A percentile compares a stretch with the other conserved stretches of the same genome.
These are phyloP conservation scores for Calycina herbarum DNA, from an alignment of 2,329 filamentous ascomycete genomes.

Conservation along the genomic window DNA sequence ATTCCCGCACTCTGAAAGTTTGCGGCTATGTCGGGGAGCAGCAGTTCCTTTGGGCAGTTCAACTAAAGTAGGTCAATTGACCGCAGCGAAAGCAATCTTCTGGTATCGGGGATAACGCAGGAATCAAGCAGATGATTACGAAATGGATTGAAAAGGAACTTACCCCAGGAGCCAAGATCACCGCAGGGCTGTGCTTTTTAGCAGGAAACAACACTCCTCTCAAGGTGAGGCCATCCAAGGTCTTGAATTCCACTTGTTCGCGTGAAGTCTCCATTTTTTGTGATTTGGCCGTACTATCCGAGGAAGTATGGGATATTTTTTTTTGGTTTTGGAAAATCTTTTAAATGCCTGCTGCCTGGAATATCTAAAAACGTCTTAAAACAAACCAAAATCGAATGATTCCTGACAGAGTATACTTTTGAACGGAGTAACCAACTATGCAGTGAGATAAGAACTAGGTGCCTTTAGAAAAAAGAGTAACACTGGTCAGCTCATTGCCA, in stretches of 20 bases:
- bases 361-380: too few relatives aligned
- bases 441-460: too few relatives aligned
- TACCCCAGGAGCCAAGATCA: slow-evolving; percentile 27
- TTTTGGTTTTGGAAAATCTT: too few relatives aligned
- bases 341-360: too few relatives aligned
- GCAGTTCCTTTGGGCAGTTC: slow-evolving; percentile 20
- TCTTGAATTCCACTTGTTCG: slow-evolving; percentile 42
- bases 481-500: too few relatives aligned
- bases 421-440: too few relatives aligned
- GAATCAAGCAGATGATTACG: not conserved
- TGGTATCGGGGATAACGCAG: too few relatives aligned
- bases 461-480: too few relatives aligned
- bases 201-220: slow-evolving; percentile 41
- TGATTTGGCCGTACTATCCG: too few relatives aligned
- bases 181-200: slow-evolving; percentile 17
- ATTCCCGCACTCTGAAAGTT: slow-evolving; percentile 33
- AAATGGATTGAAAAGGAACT: not conserved
- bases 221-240: slow-evolving; percentile 42
- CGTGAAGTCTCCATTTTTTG: not conserved
- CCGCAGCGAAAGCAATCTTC: not conserved
- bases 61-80: slow-evolving; percentile 15
- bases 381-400: too few relatives aligned
- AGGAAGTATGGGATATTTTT: too few relatives aligned
- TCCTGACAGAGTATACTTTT: too few relatives aligned
- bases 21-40: slow-evolving; percentile 15